Evolutionary conservation across 2,329 filamentous ascomycete genomes (phyloP).

Genomic region (Fusarium stilboides): DNA sequence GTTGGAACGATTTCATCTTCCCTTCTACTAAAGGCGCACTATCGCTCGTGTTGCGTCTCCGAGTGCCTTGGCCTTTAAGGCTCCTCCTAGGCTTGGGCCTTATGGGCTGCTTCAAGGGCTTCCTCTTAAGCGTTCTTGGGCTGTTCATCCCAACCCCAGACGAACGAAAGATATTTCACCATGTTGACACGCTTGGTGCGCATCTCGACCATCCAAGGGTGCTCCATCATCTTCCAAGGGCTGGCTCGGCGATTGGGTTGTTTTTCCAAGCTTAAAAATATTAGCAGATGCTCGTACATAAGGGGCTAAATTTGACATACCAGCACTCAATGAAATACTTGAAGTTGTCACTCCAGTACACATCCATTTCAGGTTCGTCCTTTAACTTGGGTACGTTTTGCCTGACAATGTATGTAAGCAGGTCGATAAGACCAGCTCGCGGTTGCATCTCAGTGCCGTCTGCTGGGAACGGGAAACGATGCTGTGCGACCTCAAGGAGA

Average conservation of each 20-base stretch:
- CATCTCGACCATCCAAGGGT: slow-evolving; percentile 99
- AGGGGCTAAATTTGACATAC: slow-evolving; percentile 70
- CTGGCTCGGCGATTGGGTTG: slow-evolving; percentile 88
- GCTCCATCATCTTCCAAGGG: slow-evolving; percentile 98
- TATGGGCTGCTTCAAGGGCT: slow-evolving; percentile 15
- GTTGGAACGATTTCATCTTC: slow-evolving; percentile 2
- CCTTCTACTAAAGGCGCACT: neutral
- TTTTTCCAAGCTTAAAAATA: slow-evolving; percentile 84
- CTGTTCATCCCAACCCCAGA: slow-evolving; percentile 91
- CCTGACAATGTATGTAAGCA: slow-evolving; percentile 96
- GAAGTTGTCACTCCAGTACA: slow-evolving; percentile 97
- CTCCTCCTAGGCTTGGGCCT: neutral
- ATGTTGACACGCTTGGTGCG: slow-evolving; percentile 97
- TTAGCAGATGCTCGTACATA: slow-evolving; percentile 40
- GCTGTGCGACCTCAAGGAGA: slow-evolving; percentile 97
- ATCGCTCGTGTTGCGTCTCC: slow-evolving; percentile 10
- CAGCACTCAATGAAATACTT: slow-evolving; percentile 99
- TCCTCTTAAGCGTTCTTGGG: slow-evolving; percentile 43
- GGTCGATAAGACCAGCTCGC: slow-evolving; percentile 90
- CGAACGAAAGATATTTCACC: slow-evolving; percentile 91
- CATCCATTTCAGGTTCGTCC: slow-evolving; percentile 90
- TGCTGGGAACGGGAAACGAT: slow-evolving; percentile 97
- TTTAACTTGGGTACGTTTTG: slow-evolving; percentile 96
- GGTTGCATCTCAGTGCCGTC: slow-evolving; percentile 97
- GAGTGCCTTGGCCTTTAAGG: neutral